phyloP scores from a whole-genome alignment of 352 stramenopile genomes.

The Phytophthora quininea region DNA sequence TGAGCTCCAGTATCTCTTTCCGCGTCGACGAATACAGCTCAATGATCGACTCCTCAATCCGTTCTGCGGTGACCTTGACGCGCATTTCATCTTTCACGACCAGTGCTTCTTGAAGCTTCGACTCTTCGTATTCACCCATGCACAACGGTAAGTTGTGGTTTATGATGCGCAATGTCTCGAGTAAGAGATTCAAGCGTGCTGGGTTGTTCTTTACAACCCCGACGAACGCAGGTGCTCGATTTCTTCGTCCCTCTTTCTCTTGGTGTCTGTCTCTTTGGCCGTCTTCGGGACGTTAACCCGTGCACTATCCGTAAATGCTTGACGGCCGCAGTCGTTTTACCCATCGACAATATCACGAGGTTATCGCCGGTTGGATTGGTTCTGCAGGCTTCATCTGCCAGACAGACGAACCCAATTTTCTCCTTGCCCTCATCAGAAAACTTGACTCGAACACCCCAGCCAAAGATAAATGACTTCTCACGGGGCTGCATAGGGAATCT shows the following conservation, averaged over 20 bases:
- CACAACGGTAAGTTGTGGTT: conserved; percentile 14
- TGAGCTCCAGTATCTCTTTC: background rate
- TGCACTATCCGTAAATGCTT: conserved; percentile 5
- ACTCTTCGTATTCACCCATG: conserved; percentile 9
- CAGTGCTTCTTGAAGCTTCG: conserved; percentile 4
- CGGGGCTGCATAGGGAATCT: background rate
- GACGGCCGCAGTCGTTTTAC: background rate
- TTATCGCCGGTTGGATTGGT: background rate
- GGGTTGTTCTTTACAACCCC: conserved; percentile 10
- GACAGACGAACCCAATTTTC: background rate
- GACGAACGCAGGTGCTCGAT: conserved; percentile 10
- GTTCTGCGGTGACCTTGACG: background rate
- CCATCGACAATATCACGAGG: background rate
- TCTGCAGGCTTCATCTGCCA: conserved; percentile 5
- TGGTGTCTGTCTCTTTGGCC: background rate
- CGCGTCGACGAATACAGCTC: background rate
- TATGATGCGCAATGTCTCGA: conserved; percentile 12
- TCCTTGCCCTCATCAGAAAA: background rate
- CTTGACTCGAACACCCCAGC: conserved; percentile 3
- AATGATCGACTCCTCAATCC: background rate
- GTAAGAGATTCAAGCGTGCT: conserved; percentile 1
- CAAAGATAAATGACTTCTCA: conserved; percentile 5
- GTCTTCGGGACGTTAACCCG: background rate
- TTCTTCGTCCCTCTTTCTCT: conserved; percentile 6
- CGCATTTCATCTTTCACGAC: conserved; percentile 2